phyloP scores from a whole-genome alignment of 2,329 filamentous ascomycete genomes.

The Xylariaceae sp. region DNA sequence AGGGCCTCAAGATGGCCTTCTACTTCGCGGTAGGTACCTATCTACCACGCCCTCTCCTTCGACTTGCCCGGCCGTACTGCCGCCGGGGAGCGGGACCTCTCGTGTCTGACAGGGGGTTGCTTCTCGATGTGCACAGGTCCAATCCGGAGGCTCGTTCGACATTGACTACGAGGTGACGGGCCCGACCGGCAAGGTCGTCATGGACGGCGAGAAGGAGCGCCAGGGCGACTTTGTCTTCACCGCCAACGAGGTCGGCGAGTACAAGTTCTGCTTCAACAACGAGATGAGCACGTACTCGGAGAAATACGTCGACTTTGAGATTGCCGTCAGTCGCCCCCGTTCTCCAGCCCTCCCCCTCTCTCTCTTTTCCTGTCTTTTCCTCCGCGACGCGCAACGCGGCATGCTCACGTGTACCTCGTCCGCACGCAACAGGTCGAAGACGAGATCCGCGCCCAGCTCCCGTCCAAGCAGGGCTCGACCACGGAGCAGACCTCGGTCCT shows the following conservation, averaged over 20 bases:
- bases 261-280: conserved; percentile 97
- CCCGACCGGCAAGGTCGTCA: conserved; percentile 70
- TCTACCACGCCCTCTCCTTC: too few relatives aligned
- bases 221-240: conserved; percentile 99
- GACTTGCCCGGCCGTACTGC: too few relatives aligned
- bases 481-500: conserved; percentile 83
- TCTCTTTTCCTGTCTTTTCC: background rate
- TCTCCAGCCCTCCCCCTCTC: background rate
- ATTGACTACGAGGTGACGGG: conserved; percentile 86
- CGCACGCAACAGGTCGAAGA: conserved; percentile 24
- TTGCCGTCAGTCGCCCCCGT: conserved; percentile 57
- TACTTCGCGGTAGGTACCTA: conserved; percentile 82
- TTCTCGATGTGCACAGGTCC: conserved; percentile 53
- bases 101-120: background rate
- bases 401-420: conserved; percentile 8
- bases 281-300: conserved; percentile 97
- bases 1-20: conserved; percentile 86
- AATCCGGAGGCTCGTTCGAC: conserved; percentile 97
- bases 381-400: too few relatives aligned
- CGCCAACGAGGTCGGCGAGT: conserved; percentile 78
- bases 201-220: conserved; percentile 82
- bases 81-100: background rate
- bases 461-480: conserved; percentile 37
- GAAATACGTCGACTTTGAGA: conserved; percentile 97
- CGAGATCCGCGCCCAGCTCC: conserved; percentile 21